These are phyloP conservation scores for Dacryopinax primogenitus DNA, from an alignment of 768 basidiomycete genomes.

Conservation along the genomic window DNA sequence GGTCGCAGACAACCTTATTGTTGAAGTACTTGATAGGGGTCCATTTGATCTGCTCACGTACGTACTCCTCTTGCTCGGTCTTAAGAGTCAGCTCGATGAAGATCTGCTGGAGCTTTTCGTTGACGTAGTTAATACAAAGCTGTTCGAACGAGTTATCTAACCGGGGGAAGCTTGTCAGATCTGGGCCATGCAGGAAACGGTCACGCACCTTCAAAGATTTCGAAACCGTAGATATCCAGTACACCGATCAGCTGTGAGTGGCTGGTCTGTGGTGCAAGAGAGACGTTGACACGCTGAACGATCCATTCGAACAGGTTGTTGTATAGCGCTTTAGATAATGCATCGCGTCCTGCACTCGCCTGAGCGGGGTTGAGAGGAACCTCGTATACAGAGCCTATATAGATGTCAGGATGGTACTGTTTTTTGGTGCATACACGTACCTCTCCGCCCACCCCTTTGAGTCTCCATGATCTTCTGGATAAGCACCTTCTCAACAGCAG, in stretches of 20 bases:
- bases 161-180: constrained; percentile 12
- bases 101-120: constrained; percentile 98
- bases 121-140: constrained; percentile 99
- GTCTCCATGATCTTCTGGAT: constrained; percentile 84
- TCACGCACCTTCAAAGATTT: constrained; percentile 75
- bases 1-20: constrained; percentile 94
- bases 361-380: constrained; percentile 90
- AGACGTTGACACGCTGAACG: constrained; percentile 85
- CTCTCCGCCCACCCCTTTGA: constrained; percentile 77
- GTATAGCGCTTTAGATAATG: constrained; percentile 89
- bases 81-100: constrained; percentile 98
- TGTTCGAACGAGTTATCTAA: constrained; percentile 87
- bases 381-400: constrained; percentile 72
- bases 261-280: constrained; percentile 76
- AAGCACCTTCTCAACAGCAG: constrained; percentile 72
- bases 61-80: constrained; percentile 98
- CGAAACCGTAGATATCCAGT: constrained; percentile 96
- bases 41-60: constrained; percentile 98
- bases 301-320: constrained; percentile 99
- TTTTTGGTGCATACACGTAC: constrained; percentile 23
- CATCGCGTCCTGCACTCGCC: constrained; percentile 77
- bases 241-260: constrained; percentile 83
- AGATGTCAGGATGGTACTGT: not conserved
- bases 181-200: not conserved
- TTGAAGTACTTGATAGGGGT: constrained; percentile 98